Evolutionary conservation across 202 grass and related monocot genomes (phyloP).

Genomic region (Bolboschoenoplectus hybrid): DNA sequence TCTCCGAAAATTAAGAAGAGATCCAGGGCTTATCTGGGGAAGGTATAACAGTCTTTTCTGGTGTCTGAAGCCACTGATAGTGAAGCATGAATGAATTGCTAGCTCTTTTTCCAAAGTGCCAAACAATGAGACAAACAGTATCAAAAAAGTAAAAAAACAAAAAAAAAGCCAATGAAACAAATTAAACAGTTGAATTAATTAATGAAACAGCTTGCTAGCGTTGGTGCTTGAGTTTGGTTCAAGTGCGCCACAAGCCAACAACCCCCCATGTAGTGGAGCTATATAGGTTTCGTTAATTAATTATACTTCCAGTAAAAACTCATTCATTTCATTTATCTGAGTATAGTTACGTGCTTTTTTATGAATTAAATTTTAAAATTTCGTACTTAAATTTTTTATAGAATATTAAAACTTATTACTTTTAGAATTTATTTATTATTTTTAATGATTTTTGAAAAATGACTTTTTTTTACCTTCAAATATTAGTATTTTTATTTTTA

Average conservation of each 20-base stretch:
- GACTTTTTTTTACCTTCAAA: too few relatives aligned
- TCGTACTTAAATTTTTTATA: too few relatives aligned
- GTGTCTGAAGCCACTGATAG: slow-evolving; percentile 16
- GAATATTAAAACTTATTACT: too few relatives aligned
- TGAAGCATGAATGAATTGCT: slow-evolving; percentile 12
- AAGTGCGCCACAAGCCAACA: neutral
- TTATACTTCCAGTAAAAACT: neutral
- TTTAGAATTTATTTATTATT: too few relatives aligned
- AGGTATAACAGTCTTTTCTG: neutral
- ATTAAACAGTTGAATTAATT: neutral
- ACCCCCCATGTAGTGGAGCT: neutral
- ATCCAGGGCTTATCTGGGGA: neutral
- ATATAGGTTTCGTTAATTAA: neutral
- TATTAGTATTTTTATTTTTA: too few relatives aligned
- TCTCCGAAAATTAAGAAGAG: slow-evolving; percentile 14
- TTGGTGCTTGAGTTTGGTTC: neutral
- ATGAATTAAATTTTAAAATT: too few relatives aligned
- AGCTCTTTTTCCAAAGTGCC: slow-evolving; percentile 12
- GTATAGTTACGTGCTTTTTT: too few relatives aligned
- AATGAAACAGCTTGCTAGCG: neutral
- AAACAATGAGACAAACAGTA: slow-evolving; percentile 36
- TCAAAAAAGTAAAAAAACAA: neutral
- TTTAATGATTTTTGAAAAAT: too few relatives aligned
- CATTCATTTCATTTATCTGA: neutral
- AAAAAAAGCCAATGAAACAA: neutral